phyloP scores from a whole-genome alignment of 306 rosid species.

The Ammopiptanthus mongolicus region DNA sequence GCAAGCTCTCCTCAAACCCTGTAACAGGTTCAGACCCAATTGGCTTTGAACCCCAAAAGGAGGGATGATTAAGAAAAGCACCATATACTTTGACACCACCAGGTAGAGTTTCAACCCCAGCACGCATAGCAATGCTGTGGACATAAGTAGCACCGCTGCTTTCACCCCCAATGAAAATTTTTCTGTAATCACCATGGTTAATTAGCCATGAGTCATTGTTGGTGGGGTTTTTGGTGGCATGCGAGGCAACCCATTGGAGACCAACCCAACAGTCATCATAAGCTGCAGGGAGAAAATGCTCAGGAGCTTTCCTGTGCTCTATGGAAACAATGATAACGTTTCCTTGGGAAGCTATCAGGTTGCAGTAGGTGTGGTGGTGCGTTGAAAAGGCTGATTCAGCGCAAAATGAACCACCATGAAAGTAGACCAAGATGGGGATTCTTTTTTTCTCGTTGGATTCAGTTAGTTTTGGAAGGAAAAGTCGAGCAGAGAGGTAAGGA shows the following conservation, averaged over 20 bases:
- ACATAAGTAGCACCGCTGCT: constrained; percentile 46
- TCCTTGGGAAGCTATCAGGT: constrained; percentile 25
- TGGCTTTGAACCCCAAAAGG: constrained; percentile 37
- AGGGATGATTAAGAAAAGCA: constrained; percentile 42
- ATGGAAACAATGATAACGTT: constrained; percentile 30
- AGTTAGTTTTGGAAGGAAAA: constrained; percentile 25
- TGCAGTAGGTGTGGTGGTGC: constrained; percentile 23
- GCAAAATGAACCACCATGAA: constrained; percentile 42
- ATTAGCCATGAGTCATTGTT: constrained; percentile 40
- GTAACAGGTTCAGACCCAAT: constrained; percentile 8
- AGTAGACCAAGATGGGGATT: constrained; percentile 35
- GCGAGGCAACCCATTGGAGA: constrained; percentile 40
- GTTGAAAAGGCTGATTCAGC: constrained; percentile 34
- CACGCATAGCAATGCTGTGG: constrained; percentile 39
- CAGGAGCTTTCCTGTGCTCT: constrained; percentile 45
- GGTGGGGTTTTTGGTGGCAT: background rate
- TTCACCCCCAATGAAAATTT: constrained; percentile 41
- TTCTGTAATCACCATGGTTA: constrained; percentile 23
- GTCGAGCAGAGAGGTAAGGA: constrained; percentile 26
- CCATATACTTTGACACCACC: constrained; percentile 28
- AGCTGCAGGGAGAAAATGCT: constrained; percentile 35
- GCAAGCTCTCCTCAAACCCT: background rate
- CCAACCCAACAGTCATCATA: constrained; percentile 42
- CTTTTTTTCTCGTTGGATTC: background rate
- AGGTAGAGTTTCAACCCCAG: constrained; percentile 38